A percentile compares a stretch with the other conserved stretches of the same genome.
Conservation (phyloP, 2,329 filamentous ascomycete species). For the Macrophomina pseudophaseolina region DNA sequence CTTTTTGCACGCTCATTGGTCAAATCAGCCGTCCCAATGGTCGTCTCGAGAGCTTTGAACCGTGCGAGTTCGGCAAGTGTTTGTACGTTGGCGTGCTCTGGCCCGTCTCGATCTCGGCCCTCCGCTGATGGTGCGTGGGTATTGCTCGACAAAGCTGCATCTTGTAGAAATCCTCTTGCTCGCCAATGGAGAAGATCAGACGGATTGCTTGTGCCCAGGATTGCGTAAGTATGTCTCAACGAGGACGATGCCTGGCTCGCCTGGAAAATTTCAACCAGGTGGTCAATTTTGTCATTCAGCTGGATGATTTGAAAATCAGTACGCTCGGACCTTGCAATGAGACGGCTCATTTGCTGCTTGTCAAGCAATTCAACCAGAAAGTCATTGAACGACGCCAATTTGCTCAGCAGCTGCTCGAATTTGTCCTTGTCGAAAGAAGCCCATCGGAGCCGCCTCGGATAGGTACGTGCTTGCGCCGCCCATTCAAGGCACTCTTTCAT, state of each 20-base stretch:
- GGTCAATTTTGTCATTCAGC: conserved; percentile 41
- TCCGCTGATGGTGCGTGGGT: conserved; percentile 28
- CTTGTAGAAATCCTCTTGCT: conserved; percentile 29
- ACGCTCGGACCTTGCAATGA: conserved; percentile 38
- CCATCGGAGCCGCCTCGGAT: conserved; percentile 40
- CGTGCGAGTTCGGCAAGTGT: conserved; percentile 40
- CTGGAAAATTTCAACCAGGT: conserved; percentile 43
- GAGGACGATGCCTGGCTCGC: conserved; percentile 31
- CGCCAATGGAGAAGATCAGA: conserved; percentile 26
- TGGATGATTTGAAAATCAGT: conserved; percentile 46
- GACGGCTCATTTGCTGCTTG: conserved; percentile 36
- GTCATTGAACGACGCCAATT: conserved; percentile 43
- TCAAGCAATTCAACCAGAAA: conserved; percentile 44
- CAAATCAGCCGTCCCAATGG: conserved; percentile 37
- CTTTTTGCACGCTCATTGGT: conserved; percentile 35
- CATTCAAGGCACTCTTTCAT: conserved; percentile 39
- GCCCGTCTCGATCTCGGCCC: conserved; percentile 28
- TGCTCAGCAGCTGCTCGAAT: conserved; percentile 39
- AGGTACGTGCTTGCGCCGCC: conserved; percentile 35
- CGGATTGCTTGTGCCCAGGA: neutral
- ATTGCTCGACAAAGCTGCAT: neutral
- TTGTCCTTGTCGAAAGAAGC: conserved; percentile 39
- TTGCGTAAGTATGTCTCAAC: neutral
- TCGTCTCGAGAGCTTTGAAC: conserved; percentile 43
- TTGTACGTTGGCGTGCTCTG: conserved; percentile 24